Percentiles rank a stretch among this genome's conserved stretches.
These are phyloP conservation scores for rapeseed (Brassica napus) DNA, from an alignment of 345 rosid species.

Conservation along the genomic window Da-Ae NC_063443.1:19255501-19256000, in stretches of 20 bases:
- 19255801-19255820: slow-evolving; percentile 60
- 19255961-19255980: slow-evolving; percentile 64
- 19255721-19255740: slow-evolving; percentile 15
- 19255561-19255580: slow-evolving; percentile 10
- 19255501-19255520: slow-evolving; percentile 14
- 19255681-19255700: not conserved
- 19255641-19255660: slow-evolving; percentile 16
- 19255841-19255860: slow-evolving; percentile 66
- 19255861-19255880: slow-evolving; percentile 68
- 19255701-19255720: not conserved
- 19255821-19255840: slow-evolving; percentile 56
- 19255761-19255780: slow-evolving; percentile 55
- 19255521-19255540: slow-evolving; percentile 25
- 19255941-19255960: slow-evolving; percentile 39
- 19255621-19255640: slow-evolving; percentile 29
- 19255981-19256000: slow-evolving; percentile 70
- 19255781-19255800: slow-evolving; percentile 54
- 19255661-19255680: slow-evolving; percentile 25
- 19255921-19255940: slow-evolving; percentile 35
- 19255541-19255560: not conserved
- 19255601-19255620: slow-evolving; percentile 2
- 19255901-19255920: slow-evolving; percentile 35
- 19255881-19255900: slow-evolving; percentile 58
- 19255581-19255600: slow-evolving; percentile 30
- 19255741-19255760: slow-evolving; percentile 46